Evolutionary conservation across 225 moss, liverwort and hornwort genomes (phyloP), one percentile per base, ranked within the genome.

Genomic region (Polytrichum commune): DNA sequence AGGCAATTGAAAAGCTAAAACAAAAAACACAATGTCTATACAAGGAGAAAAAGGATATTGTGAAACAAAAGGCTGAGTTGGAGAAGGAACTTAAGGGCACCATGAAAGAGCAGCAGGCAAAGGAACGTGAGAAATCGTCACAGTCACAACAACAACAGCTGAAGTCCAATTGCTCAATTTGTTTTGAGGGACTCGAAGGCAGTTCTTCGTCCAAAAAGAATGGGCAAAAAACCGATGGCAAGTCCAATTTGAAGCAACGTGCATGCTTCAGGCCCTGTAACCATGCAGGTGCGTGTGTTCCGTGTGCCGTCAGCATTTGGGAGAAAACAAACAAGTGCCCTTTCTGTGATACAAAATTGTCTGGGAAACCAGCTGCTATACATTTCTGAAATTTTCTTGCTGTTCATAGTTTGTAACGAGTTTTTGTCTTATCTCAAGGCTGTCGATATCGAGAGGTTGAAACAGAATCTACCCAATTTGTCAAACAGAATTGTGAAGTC

Each of bases 1-100:
- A 83, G 83, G 73, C 56, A 67, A 71, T 80, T 55, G 74, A 83
- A 19, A 76, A 71, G 56, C 61, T 80, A 10, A 76, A 23, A 67
- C 63, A 62, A 22, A 73, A 74, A 67, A 63, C 71, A 10, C 70
- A 65, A 56, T 54, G 7, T 53, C 64, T 73, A 32, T 27, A 54
- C 29, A 63, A 76, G 58, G 74, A 72, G 25, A 65, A 60, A 29
- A 38, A 71, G 54, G 64, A 65, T 38, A 67, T 72, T 54, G 30
- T 53, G 74, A 80, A 69, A 26, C 66, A 64, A 30, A 80, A 83
- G 64, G 74, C 68, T 0, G 69, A 30, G 64, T 74, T 70, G 63
- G 58, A 80, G 66, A 76, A 69, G 53, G 66, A 83, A 53, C 62
- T 73, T n/a, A 62, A 76, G 54, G 69, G 63, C 10, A 75, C 29